Evolutionary conservation across 345 rosid genomes (phyloP).

Genomic region (Combretum micranthum): DNA sequence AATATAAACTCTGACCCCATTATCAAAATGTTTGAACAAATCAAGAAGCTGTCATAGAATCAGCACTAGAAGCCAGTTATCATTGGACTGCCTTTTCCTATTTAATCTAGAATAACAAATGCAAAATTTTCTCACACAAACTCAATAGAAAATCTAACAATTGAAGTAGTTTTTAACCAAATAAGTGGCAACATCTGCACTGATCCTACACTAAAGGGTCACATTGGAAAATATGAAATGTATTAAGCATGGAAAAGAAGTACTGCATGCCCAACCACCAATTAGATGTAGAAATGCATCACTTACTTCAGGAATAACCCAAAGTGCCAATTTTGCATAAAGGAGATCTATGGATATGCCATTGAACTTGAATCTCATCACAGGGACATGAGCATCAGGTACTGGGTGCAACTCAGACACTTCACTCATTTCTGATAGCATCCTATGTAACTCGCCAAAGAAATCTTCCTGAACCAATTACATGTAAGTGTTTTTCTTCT

Average conservation of each 20-base stretch:
- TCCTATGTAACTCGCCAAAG: slow-evolving; percentile 74
- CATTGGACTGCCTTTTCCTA: too few species aligned
- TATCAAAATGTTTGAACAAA: too few species aligned
- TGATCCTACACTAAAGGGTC: not conserved
- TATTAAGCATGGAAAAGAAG: not conserved
- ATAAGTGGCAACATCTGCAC: not conserved
- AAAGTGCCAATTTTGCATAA: slow-evolving; percentile 83
- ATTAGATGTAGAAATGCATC: not conserved
- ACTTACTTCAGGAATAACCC: slow-evolving; percentile 95
- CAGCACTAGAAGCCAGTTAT: too few species aligned
- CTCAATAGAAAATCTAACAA: too few species aligned
- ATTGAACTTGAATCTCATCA: slow-evolving; percentile 77
- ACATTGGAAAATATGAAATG: not conserved
- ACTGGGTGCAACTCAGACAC: slow-evolving; percentile 94
- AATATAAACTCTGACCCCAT: too few species aligned
- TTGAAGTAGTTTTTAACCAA: not conserved
- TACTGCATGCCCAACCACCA: not conserved
- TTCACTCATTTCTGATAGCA: slow-evolving; percentile 90
- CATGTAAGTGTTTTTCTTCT: slow-evolving; percentile 2
- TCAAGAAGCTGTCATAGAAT: too few species aligned
- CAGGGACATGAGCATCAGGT: slow-evolving; percentile 98
- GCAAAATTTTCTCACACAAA: too few species aligned
- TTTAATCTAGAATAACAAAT: too few species aligned
- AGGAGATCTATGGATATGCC: slow-evolving; percentile 96
- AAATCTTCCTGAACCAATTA: slow-evolving; percentile 67